Evolutionary conservation across 441 rosid genomes (phyloP).

Genomic region (Hura crepitans): DNA sequence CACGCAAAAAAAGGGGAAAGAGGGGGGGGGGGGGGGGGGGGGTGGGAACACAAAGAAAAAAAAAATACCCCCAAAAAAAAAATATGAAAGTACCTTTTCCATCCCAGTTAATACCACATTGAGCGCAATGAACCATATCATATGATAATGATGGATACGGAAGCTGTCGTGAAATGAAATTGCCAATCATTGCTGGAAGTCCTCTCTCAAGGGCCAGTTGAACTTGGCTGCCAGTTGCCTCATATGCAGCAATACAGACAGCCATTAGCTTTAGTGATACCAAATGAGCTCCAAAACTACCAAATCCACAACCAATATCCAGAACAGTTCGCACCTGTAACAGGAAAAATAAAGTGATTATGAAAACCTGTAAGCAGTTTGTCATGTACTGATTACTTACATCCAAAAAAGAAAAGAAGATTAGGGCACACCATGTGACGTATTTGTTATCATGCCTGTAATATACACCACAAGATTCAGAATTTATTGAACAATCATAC

Average conservation of each 20-base stretch:
- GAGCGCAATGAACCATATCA: constrained; percentile 98
- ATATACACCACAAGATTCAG: neutral
- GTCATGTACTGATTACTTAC: neutral
- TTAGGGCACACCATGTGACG: neutral
- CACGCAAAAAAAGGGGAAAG: neutral
- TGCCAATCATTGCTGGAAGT: constrained; percentile 93
- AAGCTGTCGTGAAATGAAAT: constrained; percentile 71
- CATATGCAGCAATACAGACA: constrained; percentile 83
- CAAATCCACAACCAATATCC: constrained; percentile 97
- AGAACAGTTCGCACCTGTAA: constrained; percentile 66
- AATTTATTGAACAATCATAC: neutral
- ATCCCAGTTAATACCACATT: constrained; percentile 82
- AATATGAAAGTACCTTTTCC: constrained; percentile 56
- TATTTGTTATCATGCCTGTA: neutral
- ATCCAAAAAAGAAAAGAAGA: constrained; percentile 3
- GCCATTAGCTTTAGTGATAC: constrained; percentile 77
- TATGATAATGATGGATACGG: constrained; percentile 85
- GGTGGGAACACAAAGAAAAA: too few species aligned
- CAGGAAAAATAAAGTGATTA: constrained; percentile 12
- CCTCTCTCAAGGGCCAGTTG: constrained; percentile 97
- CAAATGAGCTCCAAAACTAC: constrained; percentile 94
- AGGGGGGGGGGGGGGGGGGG: too few species aligned
- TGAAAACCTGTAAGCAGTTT: constrained; percentile 4
- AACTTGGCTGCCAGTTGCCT: constrained; percentile 95
- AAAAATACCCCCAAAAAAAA: constrained; percentile 3